A percentile compares a stretch with the other conserved stretches of the same genome.
Conservation (phyloP, 148 eudicot genomes). For the Amaranthus hypochondriacus region DNA sequence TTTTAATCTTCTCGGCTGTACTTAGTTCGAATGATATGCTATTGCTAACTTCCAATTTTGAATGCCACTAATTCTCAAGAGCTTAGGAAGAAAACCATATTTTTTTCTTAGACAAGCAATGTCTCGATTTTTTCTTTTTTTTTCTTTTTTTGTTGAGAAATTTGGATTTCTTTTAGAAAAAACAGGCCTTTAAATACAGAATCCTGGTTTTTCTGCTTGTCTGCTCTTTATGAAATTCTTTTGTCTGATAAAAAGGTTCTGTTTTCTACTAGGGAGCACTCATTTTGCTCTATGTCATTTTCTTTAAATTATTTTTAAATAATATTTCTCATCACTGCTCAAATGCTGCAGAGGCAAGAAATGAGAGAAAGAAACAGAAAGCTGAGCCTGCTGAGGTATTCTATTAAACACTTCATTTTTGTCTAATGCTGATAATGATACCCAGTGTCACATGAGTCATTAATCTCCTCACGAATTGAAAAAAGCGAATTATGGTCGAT, state of each 20-base stretch:
- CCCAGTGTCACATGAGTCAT: not conserved
- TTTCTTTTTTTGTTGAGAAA: not conserved
- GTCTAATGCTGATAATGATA: not conserved
- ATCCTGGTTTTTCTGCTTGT: not conserved
- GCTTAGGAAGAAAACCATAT: not conserved
- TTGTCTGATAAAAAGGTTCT: not conserved
- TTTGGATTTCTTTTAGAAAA: not conserved
- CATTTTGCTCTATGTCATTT: not conserved
- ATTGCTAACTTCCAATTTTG: not conserved
- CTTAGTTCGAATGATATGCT: too few species aligned
- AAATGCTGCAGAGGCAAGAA: constrained; percentile 23
- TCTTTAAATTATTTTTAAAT: not conserved
- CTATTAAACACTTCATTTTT: not conserved
- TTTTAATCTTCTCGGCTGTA: too few species aligned
- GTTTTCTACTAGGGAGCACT: not conserved
- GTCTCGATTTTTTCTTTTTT: not conserved
- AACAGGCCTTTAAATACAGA: not conserved
- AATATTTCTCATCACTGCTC: not conserved
- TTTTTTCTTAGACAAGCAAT: not conserved
- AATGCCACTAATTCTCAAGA: not conserved
- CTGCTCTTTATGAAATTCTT: not conserved
- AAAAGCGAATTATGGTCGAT: too few species aligned
- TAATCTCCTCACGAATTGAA: too few species aligned
- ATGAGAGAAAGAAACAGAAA: constrained; percentile 22
- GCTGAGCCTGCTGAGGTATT: constrained; percentile 26